Percentiles rank a stretch among this genome's conserved stretches.
These are phyloP conservation scores for Didymellaceae sp. DNA, from an alignment of 2,329 filamentous ascomycete species.

Conservation along the genomic window DNA sequence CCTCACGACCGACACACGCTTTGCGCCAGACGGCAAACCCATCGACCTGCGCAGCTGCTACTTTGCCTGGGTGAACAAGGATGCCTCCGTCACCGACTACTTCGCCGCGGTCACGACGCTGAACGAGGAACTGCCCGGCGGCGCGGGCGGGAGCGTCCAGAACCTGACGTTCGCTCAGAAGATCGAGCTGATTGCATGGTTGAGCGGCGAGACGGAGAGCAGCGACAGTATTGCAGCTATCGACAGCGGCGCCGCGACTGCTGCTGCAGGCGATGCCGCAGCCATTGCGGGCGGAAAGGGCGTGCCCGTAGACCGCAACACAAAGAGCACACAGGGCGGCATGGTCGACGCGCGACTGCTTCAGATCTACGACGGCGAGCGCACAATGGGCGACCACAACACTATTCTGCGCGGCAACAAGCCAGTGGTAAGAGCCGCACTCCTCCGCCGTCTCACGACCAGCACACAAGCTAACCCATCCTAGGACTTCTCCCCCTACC, in stretches of 20 bases:
- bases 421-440: conserved; percentile 69
- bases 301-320: conserved; percentile 49
- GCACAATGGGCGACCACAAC: conserved; percentile 92
- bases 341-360: conserved; percentile 77
- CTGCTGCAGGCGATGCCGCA: conserved; percentile 58
- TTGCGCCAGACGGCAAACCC: conserved; percentile 71
- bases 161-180: conserved; percentile 92
- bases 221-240: conserved; percentile 91
- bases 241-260: conserved; percentile 63
- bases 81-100: conserved; percentile 88
- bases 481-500: conserved; percentile 92
- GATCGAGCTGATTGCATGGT: conserved; percentile 89
- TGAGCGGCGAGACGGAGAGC: conserved; percentile 80
- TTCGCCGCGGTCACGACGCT: conserved; percentile 81
- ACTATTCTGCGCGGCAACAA: conserved; percentile 85
- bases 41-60: conserved; percentile 94
- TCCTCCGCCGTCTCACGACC: not conserved
- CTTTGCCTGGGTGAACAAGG: conserved; percentile 94
- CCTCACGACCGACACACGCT: conserved; percentile 79
- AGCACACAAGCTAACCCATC: conserved; percentile 20
- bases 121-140: conserved; percentile 74
- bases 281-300: conserved; percentile 59
- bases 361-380: conserved; percentile 90
- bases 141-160: conserved; percentile 72
- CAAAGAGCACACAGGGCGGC: conserved; percentile 49